Percentiles rank a stretch among this genome's conserved stretches.
Conservation (phyloP, 2,329 filamentous ascomycete species). For the Xylaria sp. region DNA sequence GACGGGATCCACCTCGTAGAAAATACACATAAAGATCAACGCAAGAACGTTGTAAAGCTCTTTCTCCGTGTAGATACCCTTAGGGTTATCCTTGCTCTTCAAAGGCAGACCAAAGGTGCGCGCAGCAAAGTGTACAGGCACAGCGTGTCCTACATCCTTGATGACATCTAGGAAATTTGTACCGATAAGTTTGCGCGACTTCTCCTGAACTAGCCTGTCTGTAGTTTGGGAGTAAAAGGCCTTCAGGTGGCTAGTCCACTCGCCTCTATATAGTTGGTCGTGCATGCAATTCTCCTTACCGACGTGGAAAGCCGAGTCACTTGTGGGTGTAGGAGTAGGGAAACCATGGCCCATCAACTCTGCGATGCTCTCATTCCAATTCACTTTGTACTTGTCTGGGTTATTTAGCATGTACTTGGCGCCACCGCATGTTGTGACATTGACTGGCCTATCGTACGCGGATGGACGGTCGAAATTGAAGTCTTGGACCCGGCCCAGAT, state of each 20-base stretch:
- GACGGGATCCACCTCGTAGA: constrained; percentile 61
- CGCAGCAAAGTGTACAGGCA: constrained; percentile 67
- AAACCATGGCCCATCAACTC: constrained; percentile 62
- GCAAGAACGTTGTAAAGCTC: constrained; percentile 63
- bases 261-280: constrained; percentile 63
- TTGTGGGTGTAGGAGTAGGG: constrained; percentile 47
- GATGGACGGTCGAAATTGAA: constrained; percentile 73
- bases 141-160: constrained; percentile 71
- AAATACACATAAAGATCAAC: constrained; percentile 61
- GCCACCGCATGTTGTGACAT: constrained; percentile 65
- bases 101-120: constrained; percentile 69
- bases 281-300: constrained; percentile 59
- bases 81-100: constrained; percentile 65
- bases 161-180: constrained; percentile 73
- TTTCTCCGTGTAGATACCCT: constrained; percentile 61
- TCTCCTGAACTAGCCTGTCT: constrained; percentile 64
- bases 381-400: constrained; percentile 65
- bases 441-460: constrained; percentile 55
- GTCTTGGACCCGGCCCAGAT: constrained; percentile 67
- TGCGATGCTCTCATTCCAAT: constrained; percentile 68
- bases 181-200: constrained; percentile 66
- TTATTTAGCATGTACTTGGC: constrained; percentile 67
- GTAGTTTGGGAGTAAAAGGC: constrained; percentile 69
- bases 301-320: constrained; percentile 55
- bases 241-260: constrained; percentile 36